Evolutionary conservation across 2,329 filamentous ascomycete species (phyloP).

Genomic region (Trichoderma arundinaceum): DNA sequence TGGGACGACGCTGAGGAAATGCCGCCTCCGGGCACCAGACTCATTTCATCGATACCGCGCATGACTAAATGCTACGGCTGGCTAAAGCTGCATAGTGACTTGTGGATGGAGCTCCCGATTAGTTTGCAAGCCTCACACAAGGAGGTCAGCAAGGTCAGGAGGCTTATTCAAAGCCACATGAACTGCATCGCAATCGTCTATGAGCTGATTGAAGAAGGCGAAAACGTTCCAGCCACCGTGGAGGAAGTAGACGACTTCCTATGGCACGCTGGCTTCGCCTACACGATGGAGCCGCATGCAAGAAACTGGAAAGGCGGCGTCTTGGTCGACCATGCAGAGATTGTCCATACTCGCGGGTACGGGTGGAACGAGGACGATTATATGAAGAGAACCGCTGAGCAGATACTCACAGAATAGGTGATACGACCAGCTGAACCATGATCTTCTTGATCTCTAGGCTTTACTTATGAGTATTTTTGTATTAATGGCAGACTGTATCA

Average conservation of each 20-base stretch:
- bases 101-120: background rate
- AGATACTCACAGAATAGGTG: background rate
- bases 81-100: constrained; percentile 17
- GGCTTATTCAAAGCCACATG: constrained; percentile 3
- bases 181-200: constrained; percentile 22
- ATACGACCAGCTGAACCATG: no score
- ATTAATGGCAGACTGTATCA: background rate
- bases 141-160: background rate
- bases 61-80: constrained; percentile 28
- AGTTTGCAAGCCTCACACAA: background rate
- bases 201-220: constrained; percentile 20
- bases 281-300: background rate
- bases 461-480: background rate
- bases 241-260: constrained; percentile 25
- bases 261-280: constrained; percentile 25
- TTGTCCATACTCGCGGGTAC: constrained; percentile 13
- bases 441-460: background rate
- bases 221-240: background rate
- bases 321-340: constrained; percentile 19
- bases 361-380: constrained; percentile 9
- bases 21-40: background rate
- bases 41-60: constrained; percentile 8
- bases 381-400: background rate
- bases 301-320: constrained; percentile 23
- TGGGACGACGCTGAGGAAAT: no score